Evolutionary conservation across 116 monocot genomes (phyloP).

Genomic region (Zostera marina): DNA sequence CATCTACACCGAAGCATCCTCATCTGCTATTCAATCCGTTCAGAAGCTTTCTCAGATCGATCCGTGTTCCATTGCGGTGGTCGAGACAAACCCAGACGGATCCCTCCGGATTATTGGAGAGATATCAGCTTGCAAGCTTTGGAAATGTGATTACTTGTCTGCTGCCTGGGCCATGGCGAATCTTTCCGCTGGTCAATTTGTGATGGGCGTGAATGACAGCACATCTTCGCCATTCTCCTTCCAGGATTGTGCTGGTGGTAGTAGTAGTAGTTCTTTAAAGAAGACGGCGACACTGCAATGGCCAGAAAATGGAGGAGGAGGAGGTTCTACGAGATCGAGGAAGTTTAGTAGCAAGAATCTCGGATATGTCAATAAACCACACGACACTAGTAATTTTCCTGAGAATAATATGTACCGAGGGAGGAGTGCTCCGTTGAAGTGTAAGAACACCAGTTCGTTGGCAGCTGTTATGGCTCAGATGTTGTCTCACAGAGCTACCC

Average conservation of each 20-base stretch:
- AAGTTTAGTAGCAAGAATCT: constrained; percentile 88
- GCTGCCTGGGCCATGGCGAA: constrained; percentile 84
- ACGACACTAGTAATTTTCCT: constrained; percentile 5
- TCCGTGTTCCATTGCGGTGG: constrained; percentile 52
- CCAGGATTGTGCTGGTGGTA: neutral
- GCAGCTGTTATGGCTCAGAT: constrained; percentile 98
- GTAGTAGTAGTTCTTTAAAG: neutral
- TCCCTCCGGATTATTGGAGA: constrained; percentile 70
- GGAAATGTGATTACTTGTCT: constrained; percentile 76
- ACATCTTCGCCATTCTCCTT: constrained; percentile 7
- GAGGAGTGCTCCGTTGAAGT: constrained; percentile 58
- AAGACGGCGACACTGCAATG: neutral
- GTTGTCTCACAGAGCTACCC: constrained; percentile 82
- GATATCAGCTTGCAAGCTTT: constrained; percentile 78
- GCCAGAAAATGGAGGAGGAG: constrained; percentile 9
- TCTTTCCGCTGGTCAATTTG: constrained; percentile 71
- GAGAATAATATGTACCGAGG: constrained; percentile 62
- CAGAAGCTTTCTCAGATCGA: constrained; percentile 30
- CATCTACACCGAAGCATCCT: constrained; percentile 28
- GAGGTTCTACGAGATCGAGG: constrained; percentile 18
- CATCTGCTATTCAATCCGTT: constrained; percentile 42
- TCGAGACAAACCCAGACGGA: constrained; percentile 44
- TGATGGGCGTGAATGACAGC: constrained; percentile 63
- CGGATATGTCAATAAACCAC: constrained; percentile 48
- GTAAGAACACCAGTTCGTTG: constrained; percentile 61